Base-by-base conservation (phyloP, 2,329 filamentous ascomycete species). In the Hymenoscyphus fraxineus region DNA sequence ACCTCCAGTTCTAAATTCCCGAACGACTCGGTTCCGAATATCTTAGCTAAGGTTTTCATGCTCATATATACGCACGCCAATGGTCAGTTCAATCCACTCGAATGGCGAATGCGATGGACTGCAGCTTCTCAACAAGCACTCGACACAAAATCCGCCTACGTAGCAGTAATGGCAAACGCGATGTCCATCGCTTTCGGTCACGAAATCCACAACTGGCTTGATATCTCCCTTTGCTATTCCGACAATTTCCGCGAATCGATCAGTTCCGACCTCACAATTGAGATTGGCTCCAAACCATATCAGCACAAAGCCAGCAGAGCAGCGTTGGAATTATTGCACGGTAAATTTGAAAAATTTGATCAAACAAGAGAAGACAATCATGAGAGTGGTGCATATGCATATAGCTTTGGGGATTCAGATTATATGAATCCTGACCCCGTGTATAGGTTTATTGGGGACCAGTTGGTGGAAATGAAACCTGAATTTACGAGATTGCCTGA, bases 131-230 rank as follows among this genome's bases (percentile, higher is more conserved):
- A 58, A 22, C 55, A 58, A 32, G 35, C n/a, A n/a, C n/a, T 58
- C n/a, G 31, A 58, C 27, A 58, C 10, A 2, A 39, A 22, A n/a
- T 19, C 31, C 16, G 31, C 55, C 3, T 35, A 16, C 27, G 10
- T 58, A n/a, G 35, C 55, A 1, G 19, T 58, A 58, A 58, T 58
- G 55, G 15, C 55, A n/a, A 58, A 58, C 32, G 31, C 55, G n/a
- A 58, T 58, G 55, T 35, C 55, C 1, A 58, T 58, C n/a, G 55
- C 55, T 7, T 58, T 58, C 55, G 31, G 55, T 15, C 35, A 58
- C 55, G 55, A 58, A 35, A 58, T 58, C n/a, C 55, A 35, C 13
- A 39, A 22, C 31, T 58, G 55, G 55, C 31, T 58, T 15, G 10
- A 16, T 58, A 58, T 58, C 13, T 38, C 15, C 7, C 35, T 58